phyloP scores from a whole-genome alignment of 768 basidiomycete genomes.

The Serendipita sp. region DNA sequence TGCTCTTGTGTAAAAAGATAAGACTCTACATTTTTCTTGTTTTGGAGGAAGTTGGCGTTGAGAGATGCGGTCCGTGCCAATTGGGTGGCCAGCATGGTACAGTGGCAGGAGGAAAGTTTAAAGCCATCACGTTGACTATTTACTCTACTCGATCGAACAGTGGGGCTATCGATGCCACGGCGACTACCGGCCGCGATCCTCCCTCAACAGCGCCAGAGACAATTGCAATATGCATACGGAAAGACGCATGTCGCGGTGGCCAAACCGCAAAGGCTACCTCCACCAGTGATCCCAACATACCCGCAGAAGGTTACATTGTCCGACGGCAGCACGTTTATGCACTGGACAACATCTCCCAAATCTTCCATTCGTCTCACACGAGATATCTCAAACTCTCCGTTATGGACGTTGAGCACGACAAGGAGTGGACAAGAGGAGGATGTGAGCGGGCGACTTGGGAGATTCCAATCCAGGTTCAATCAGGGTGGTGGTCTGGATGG shows the following conservation, averaged over 20 bases:
- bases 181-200: background rate
- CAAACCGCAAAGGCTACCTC: background rate
- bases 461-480: conserved; percentile 63
- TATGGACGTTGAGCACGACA: conserved; percentile 59
- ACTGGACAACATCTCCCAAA: conserved; percentile 79
- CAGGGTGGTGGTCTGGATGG: conserved; percentile 16
- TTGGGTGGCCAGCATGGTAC: conserved; percentile 55
- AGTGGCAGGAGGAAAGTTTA: background rate
- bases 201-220: conserved; percentile 1
- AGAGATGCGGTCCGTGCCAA: conserved; percentile 64
- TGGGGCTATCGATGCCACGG: background rate
- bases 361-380: conserved; percentile 62
- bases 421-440: conserved; percentile 47
- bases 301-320: conserved; percentile 73
- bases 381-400: conserved; percentile 76
- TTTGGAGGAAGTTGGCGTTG: conserved; percentile 50
- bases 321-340: conserved; percentile 76
- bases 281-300: conserved; percentile 49
- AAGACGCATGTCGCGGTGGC: background rate
- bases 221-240: conserved; percentile 1
- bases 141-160: background rate
- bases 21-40: conserved; percentile 40
- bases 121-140: background rate
- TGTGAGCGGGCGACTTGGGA: conserved; percentile 59
- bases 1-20: conserved; percentile 79